phyloP scores from a whole-genome alignment of 208 protist species.

The Endotrypanum monterogeii region DNA sequence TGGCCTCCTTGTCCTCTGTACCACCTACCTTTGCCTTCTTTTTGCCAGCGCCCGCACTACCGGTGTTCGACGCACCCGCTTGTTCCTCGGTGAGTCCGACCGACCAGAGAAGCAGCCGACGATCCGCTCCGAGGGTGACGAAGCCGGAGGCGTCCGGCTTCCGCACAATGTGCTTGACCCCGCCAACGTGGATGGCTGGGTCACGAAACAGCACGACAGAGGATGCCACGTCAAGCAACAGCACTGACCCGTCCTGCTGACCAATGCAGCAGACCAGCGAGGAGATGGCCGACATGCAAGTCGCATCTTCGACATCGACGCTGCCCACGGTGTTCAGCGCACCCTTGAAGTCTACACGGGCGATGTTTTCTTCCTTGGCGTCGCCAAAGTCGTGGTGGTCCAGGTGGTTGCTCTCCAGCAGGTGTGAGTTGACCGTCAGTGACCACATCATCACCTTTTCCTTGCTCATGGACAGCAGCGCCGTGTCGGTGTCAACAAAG shows the following conservation, averaged over 20 bases:
- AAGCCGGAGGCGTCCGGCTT: slow-evolving; percentile 70
- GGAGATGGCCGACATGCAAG: slow-evolving; percentile 66
- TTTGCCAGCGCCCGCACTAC: not conserved
- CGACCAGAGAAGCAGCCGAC: slow-evolving; percentile 83
- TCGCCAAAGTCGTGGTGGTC: slow-evolving; percentile 76
- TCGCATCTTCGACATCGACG: slow-evolving; percentile 55
- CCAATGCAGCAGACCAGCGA: slow-evolving; percentile 77
- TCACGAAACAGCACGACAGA: slow-evolving; percentile 84
- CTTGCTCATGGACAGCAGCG: slow-evolving; percentile 77
- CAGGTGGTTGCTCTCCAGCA: slow-evolving; percentile 41
- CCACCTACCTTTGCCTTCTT: slow-evolving; percentile 13
- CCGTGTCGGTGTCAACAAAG: slow-evolving; percentile 84
- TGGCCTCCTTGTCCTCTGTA: slow-evolving; percentile 6
- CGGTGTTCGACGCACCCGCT: not conserved
- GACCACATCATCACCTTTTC: slow-evolving; percentile 87
- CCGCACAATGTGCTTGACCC: slow-evolving; percentile 61
- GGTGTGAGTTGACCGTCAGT: slow-evolving; percentile 45
- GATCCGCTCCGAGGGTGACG: slow-evolving; percentile 76
- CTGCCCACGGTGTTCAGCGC: slow-evolving; percentile 53
- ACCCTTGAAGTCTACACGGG: slow-evolving; percentile 52
- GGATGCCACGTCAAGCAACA: slow-evolving; percentile 69
- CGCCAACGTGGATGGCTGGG: slow-evolving; percentile 83
- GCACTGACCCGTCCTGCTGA: slow-evolving; percentile 65
- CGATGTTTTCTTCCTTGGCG: slow-evolving; percentile 69
- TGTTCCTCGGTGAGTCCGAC: slow-evolving; percentile 56